Conservation (phyloP, 176 grass and related monocot genomes). For the Triticum aestivum region IWGSC_CS_RefSeq_v2.1 NC_057806.1:226650693-226651192, state of each 20-base stretch:
- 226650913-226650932: constrained; percentile 14
- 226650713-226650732: background rate
- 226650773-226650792: background rate
- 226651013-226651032: constrained; percentile 88
- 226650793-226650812: no score
- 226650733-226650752: background rate
- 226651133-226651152: constrained; percentile 17
- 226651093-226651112: constrained; percentile 33
- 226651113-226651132: constrained; percentile 5
- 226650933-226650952: background rate
- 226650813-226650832: no score
- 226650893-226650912: background rate
- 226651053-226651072: constrained; percentile 44
- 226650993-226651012: background rate
- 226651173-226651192: constrained; percentile 12
- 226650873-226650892: background rate
- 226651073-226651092: background rate
- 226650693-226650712: constrained; percentile 53
- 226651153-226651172: constrained; percentile 28
- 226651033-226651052: constrained; percentile 79
- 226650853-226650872: background rate
- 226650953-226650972: constrained; percentile 30
- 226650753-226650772: background rate
- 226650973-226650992: constrained; percentile 18
- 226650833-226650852: background rate